Percentiles rank a stretch among this genome's conserved stretches.
Conservation (phyloP, 1,284 basidiomycete genomes). For the Mycosarcoma mackinlayi region DNA sequence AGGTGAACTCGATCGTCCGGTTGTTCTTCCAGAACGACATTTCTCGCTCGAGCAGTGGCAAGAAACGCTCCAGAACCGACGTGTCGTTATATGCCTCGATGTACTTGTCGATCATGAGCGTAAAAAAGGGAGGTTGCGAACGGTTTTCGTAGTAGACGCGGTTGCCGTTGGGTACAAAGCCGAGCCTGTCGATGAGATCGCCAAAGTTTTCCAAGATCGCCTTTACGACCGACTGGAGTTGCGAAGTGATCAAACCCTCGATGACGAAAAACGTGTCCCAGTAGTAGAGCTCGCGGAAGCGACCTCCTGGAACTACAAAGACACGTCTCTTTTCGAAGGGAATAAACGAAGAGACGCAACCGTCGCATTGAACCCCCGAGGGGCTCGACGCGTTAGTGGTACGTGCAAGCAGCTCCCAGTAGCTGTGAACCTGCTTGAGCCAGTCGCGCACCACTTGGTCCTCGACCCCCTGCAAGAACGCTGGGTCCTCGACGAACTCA, state of each 20-base stretch:
- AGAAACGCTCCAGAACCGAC: slow-evolving; percentile 75
- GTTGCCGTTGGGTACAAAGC: slow-evolving; percentile 93
- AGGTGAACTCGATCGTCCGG: slow-evolving; percentile 78
- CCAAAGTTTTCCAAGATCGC: slow-evolving; percentile 70
- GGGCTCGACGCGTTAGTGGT: slow-evolving; percentile 79
- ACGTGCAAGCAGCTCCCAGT: slow-evolving; percentile 83
- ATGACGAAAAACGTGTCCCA: slow-evolving; percentile 58
- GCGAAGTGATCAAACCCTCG: slow-evolving; percentile 81
- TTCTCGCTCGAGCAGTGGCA: slow-evolving; percentile 79
- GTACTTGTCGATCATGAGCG: slow-evolving; percentile 78
- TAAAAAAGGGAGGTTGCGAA: slow-evolving; percentile 82
- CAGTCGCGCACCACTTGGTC: slow-evolving; percentile 80
- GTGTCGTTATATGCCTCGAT: slow-evolving; percentile 75
- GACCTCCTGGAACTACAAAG: slow-evolving; percentile 85
- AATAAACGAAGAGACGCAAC: slow-evolving; percentile 84
- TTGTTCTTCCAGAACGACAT: slow-evolving; percentile 84
- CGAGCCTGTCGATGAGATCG: slow-evolving; percentile 94
- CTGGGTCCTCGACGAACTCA: slow-evolving; percentile 75
- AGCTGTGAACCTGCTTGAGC: slow-evolving; percentile 80
- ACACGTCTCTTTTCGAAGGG: slow-evolving; percentile 81
- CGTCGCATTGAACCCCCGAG: slow-evolving; percentile 69
- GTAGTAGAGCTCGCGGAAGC: slow-evolving; percentile 72
- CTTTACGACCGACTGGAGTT: slow-evolving; percentile 79
- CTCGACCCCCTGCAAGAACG: slow-evolving; percentile 79
- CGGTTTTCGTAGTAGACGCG: slow-evolving; percentile 83